Evolutionary conservation across 345 rosid species (phyloP).

Genomic region (Pistacia integerrima): DNA sequence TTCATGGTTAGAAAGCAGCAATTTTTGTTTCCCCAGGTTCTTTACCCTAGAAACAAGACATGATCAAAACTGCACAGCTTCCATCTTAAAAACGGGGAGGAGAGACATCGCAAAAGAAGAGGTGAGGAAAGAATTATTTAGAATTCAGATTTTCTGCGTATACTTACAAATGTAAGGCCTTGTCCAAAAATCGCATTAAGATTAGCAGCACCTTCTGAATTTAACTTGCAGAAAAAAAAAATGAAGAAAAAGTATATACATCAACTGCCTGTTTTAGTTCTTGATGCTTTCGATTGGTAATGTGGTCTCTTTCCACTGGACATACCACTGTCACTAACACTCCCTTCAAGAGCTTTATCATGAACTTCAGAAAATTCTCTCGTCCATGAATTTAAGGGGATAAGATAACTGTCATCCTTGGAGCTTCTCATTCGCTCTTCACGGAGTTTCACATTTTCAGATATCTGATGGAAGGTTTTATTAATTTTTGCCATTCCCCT

Average conservation of each 20-base stretch:
- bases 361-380: conserved; percentile 80
- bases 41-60: conserved; percentile 19
- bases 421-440: conserved; percentile 72
- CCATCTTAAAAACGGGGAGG: not conserved
- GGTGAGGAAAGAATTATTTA: not conserved
- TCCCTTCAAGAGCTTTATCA: conserved; percentile 67
- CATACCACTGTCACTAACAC: conserved; percentile 88
- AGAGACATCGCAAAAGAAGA: not conserved
- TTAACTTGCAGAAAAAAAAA: not conserved
- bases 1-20: conserved; percentile 17
- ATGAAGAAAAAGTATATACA: not conserved
- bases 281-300: conserved; percentile 46
- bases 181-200: not conserved
- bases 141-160: not conserved
- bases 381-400: conserved; percentile 79
- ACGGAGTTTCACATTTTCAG: conserved; percentile 80
- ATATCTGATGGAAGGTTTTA: conserved; percentile 76
- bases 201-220: conserved; percentile 10
- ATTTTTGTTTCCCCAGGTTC: conserved; percentile 4
- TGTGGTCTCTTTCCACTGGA: conserved; percentile 54
- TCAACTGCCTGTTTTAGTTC: conserved; percentile 44
- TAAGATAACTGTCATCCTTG: conserved; percentile 81
- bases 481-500: conserved; percentile 93
- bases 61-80: not conserved
- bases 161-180: conserved; percentile 15